phyloP scores from a whole-genome alignment of 306 rosid genomes.

The Dalbergia oliveri region DNA sequence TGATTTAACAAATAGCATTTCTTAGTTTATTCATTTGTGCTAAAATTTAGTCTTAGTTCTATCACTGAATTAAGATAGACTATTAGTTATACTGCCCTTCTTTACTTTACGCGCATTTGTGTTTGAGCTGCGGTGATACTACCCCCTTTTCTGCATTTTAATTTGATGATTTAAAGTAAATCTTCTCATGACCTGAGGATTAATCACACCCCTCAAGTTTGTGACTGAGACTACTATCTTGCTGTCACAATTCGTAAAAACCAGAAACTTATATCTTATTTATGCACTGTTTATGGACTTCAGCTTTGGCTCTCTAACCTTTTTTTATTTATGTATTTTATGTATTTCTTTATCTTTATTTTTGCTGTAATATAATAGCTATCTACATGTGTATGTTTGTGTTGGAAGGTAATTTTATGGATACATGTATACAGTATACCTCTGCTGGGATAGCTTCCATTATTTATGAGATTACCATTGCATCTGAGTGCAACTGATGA shows the following conservation, averaged over 20 bases:
- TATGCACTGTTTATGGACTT: conserved; percentile 28
- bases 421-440: conserved; percentile 4
- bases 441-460: conserved; percentile 32
- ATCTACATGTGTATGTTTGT: not conserved
- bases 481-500: conserved; percentile 28
- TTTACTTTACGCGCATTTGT: conserved; percentile 9
- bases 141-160: conserved; percentile 40
- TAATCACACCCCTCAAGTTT: conserved; percentile 30
- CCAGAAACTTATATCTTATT: conserved; percentile 34
- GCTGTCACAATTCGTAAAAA: conserved; percentile 3
- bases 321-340: conserved; percentile 11
- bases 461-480: conserved; percentile 22
- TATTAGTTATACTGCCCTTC: conserved; percentile 5
- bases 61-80: conserved; percentile 14
- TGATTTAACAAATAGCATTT: conserved; percentile 31
- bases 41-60: conserved; percentile 25
- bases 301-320: not conserved
- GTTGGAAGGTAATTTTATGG: not conserved
- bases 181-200: conserved; percentile 2
- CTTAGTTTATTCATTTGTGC: conserved; percentile 22
- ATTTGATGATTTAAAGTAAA: conserved; percentile 23
- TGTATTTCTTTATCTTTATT: not conserved
- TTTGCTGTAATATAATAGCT: conserved; percentile 30
- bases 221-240: conserved; percentile 32
- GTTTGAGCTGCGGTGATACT: conserved; percentile 12